A percentile compares a stretch with the other conserved stretches of the same genome.
Evolutionary conservation across 2,329 filamentous ascomycete genomes (phyloP).

Genomic region (Exophiala bonariae): DNA sequence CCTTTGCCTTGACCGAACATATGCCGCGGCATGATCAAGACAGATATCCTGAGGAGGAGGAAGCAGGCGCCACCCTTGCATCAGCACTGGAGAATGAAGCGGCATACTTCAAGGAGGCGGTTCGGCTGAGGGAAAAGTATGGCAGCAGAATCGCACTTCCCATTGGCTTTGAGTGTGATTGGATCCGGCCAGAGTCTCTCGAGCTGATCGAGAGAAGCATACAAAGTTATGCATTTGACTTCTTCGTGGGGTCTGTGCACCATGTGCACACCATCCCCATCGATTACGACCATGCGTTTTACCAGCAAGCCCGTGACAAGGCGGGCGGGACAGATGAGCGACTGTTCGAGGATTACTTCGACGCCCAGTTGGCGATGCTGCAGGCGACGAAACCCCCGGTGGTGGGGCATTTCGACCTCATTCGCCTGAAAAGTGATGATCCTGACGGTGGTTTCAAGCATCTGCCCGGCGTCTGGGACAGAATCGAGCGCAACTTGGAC

Average conservation of each 20-base stretch:
- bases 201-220: constrained; percentile 61
- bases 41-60: constrained; percentile 88
- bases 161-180: constrained; percentile 91
- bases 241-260: constrained; percentile 91
- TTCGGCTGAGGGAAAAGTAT: constrained; percentile 70
- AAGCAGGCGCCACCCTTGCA: constrained; percentile 28
- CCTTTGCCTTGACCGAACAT: constrained; percentile 89
- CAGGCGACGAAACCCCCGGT: constrained; percentile 68
- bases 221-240: constrained; percentile 68
- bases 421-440: constrained; percentile 74
- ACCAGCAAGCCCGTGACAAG: constrained; percentile 59
- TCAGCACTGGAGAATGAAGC: constrained; percentile 47
- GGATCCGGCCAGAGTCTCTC: constrained; percentile 72
- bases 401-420: constrained; percentile 92
- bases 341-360: constrained; percentile 85
- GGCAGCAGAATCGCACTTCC: constrained; percentile 71
- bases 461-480: constrained; percentile 69
- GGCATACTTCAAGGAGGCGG: constrained; percentile 74
- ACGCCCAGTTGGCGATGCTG: constrained; percentile 83
- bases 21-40: constrained; percentile 81
- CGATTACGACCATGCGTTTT: constrained; percentile 74
- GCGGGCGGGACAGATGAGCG: constrained; percentile 66
- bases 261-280: constrained; percentile 86
- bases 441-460: constrained; percentile 61
- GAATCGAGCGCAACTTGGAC: constrained; percentile 71